Evolutionary conservation across 2,329 filamentous ascomycete genomes (phyloP).

Genomic region (Calonectria montana): DNA sequence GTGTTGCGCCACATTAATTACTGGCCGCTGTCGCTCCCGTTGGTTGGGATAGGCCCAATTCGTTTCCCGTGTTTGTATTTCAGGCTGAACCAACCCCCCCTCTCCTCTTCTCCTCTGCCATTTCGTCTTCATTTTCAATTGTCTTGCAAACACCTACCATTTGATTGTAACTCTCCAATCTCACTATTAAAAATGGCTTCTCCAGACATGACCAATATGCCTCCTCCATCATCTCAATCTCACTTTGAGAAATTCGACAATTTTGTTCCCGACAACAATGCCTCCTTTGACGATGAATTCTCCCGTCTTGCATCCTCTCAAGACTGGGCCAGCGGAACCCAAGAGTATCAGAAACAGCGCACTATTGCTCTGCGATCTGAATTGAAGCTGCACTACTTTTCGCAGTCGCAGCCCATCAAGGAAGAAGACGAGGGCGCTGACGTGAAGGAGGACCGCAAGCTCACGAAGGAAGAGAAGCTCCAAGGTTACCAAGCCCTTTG

Average conservation of each 20-base stretch:
- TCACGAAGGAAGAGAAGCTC: slow-evolving; percentile 34
- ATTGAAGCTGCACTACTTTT: slow-evolving; percentile 44
- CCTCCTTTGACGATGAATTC: slow-evolving; percentile 47
- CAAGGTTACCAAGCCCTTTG: slow-evolving; percentile 43
- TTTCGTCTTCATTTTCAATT: no score
- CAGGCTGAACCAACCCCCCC: no score
- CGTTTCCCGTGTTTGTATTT: no score
- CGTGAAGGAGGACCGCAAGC: background rate
- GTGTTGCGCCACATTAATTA: no score
- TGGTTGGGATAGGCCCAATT: no score
- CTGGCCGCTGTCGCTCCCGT: no score
- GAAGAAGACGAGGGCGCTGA: background rate
- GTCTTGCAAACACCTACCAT: no score
- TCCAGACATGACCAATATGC: background rate
- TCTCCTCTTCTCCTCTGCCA: no score
- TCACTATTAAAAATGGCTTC: no score
- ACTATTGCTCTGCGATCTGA: slow-evolving; percentile 47
- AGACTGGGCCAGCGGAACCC: slow-evolving; percentile 43
- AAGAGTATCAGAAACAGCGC: slow-evolving; percentile 43
- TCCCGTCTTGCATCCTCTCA: slow-evolving; percentile 47
- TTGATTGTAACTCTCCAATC: no score
- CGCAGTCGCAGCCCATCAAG: slow-evolving; percentile 15
- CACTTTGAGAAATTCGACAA: slow-evolving; percentile 46
- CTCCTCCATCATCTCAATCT: slow-evolving; percentile 41
- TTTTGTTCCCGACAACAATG: slow-evolving; percentile 43